Base-by-base conservation (phyloP, 805 yeast genomes). In the Candida nitratophila region DNA sequence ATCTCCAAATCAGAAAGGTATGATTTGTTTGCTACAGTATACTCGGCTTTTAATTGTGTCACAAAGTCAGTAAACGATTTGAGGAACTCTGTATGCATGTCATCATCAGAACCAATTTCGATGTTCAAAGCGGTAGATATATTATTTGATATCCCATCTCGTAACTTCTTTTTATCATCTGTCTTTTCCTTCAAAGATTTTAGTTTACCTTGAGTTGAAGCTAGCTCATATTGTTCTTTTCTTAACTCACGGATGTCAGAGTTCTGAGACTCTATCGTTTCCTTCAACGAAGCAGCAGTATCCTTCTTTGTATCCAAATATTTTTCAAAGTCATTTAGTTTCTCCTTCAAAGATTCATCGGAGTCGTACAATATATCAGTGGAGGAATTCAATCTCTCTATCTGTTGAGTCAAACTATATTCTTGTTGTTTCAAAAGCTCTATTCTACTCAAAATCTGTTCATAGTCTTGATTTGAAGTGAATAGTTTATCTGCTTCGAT, bases 391-490 rank as follows among this genome's bases (percentile, higher is more conserved):
- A 87, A 57, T 39, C 86, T 68, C 10, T 62, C 60, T 3, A 79
- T 70, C 47, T 81, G 86, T 16, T 74, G 77, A 2, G 53, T 48
- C 4, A 78, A 57, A 2, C 78, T 68, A 10, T 55, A 55, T 45
- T 69, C 66, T 39, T 73, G 72, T 41, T 76, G 76, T 31, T 68
- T 65, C 38, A 84, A 57, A 41, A 76, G 77, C 34, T 83, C 86
- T 20, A 81, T 61, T 48, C 76, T 76, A 26, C 84, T 79, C 19
- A 90, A 57, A 0, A 80, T 77, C 47, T 79, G 71, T 57, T 88
- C 96, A 57, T 83, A 90, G 46, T 84, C 83, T 57, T 87, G 96
- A 55, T 87, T 86, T 1, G 86, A 71, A 40, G 78, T 76, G 62
- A 88, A 89, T 14, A 90, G 65, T 14, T 57, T 57, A 40, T 84